Base-by-base conservation (phyloP, 495 filamentous ascomycete species). In the Glonium stellatum region DNA sequence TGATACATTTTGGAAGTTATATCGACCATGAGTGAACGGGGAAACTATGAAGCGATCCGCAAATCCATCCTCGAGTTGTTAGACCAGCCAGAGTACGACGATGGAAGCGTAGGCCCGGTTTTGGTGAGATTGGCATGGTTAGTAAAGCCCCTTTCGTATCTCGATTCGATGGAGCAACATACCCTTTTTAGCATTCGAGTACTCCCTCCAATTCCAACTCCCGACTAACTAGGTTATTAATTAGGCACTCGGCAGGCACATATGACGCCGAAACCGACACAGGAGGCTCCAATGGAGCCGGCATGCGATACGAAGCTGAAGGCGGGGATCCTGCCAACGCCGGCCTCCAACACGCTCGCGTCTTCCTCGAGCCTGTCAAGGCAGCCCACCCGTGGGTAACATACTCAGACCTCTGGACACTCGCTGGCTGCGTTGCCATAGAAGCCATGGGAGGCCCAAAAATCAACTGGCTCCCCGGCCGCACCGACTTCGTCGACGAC, bases 301-400 rank as follows among this genome's bases (percentile, higher is more conserved):
- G 82, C 37, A 86, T 84, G 82, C 78, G 82, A 10, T 85, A 84
- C 65, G 82, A 86, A 72, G 73, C 75, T 1, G 82, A 84, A 68
- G 82, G 81, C 54, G 82, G 82, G 58, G 82, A 86, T 64, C 82
- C 83, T 0, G 78, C 82, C 39, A 85, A 85, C 70, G 82, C 82
- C 2, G 83, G 82, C 37, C 77, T 86, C 12, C 80, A 84, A 61
- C 78, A 84, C 68, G 81, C 81, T 22, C 81, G 81, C 12, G 79
- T 79, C 5, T 84, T 86, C 71, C 77, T 86, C 37, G 81, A 84
- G 59, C 79, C 82, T 2, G 69, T 84, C 25, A 86, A 85, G 62
- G 64, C 71, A 35, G 72, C 69, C 35, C 78, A 84, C 67, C 76
- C 78, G 5, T 85, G 82, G 83, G 80, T 85, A 68, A 84, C 82